Evolutionary conservation across 2,329 filamentous ascomycete genomes (phyloP), one percentile per base, ranked within the genome.

Genomic region (Pseudopyrenochaeta lycopersici): DNA sequence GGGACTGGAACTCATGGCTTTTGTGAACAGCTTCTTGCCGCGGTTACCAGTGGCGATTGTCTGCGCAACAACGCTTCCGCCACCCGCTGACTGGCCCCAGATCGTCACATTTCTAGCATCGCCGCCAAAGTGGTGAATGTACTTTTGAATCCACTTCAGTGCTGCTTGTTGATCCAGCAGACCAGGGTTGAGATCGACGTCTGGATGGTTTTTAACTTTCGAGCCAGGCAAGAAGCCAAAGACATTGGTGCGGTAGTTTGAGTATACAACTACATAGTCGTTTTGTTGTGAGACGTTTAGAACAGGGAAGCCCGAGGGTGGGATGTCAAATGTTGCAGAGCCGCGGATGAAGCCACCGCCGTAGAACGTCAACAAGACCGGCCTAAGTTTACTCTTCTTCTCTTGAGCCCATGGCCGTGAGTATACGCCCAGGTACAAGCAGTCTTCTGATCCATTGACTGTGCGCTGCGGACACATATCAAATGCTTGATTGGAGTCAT

Each of bases 341-440:
- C 85, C 86, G 65, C 84, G 75, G 45, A 88, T 84, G 72, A 85
- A 88, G 2, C 79, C 86, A 11, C 86, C 86, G 46, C 86, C 86
- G 64, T 85, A 86, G 65, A 86, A 87, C 3, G 81, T 80, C 2
- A 88, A 80, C 0, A 88, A 78, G 0, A 88, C 85, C 0, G 86
- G 85, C 2, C 83, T 77, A 1, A 80, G 70, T n/a, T 77, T 65
- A 3, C 71, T 63, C 20, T 48, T 41, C 1, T 67, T 66, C 1
- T 42, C n/a, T n/a, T 49, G 18, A 0, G 67, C 73, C 84, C 85
- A 88, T 2, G 85, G 85, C 0, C 85, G 80, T 4, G 83, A 81
- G 71, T 85, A 88, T 0, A 88, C 73, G 10, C 84, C 84, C 1
- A 88, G 78, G 55, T 86, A 87, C 12, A 88, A 75, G 59, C 85